Conservation (phyloP, 352 stramenopile species). For the Plasmopara halstedii region DNA sequence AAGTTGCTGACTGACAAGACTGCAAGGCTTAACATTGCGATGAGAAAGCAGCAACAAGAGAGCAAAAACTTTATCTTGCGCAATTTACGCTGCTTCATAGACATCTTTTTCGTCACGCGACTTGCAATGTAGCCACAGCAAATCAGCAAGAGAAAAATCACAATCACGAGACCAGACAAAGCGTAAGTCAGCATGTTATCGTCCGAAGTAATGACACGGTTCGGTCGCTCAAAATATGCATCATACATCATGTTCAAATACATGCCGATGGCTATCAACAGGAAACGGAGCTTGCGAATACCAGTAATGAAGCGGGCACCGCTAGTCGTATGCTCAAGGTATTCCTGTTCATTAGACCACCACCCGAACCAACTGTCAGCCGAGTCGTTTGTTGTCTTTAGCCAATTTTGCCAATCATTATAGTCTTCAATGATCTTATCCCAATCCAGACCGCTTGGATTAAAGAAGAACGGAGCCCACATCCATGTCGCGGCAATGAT, state of each 20-base stretch:
- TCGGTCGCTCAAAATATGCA: conserved; percentile 61
- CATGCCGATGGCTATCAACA: conserved; percentile 60
- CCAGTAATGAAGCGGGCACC: conserved; percentile 56
- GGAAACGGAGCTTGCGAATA: conserved; percentile 77
- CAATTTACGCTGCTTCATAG: conserved; percentile 85
- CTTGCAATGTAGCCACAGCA: conserved; percentile 81
- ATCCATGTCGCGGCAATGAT: conserved; percentile 90
- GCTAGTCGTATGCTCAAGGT: conserved; percentile 70
- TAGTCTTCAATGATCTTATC: conserved; percentile 94
- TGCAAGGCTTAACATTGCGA: conserved; percentile 63
- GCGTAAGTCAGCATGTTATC: conserved; percentile 58
- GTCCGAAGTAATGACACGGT: conserved; percentile 42
- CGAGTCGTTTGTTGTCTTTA: conserved; percentile 82
- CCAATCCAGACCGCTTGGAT: conserved; percentile 97
- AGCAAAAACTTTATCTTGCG: conserved; percentile 86
- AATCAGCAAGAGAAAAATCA: conserved; percentile 64
- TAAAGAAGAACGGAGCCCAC: conserved; percentile 90
- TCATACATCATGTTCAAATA: conserved; percentile 81
- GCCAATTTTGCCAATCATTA: conserved; percentile 92
- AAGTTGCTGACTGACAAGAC: conserved; percentile 66
- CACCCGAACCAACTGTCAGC: conserved; percentile 83
- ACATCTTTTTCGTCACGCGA: conserved; percentile 85
- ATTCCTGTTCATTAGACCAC: conserved; percentile 79
- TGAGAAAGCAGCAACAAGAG: conserved; percentile 53
- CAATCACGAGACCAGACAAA: conserved; percentile 51